A percentile compares a stretch with the other conserved stretches of the same genome.
Evolutionary conservation across 208 protist species (phyloP).

Genomic region (Leptomonas pyrrhocoris): DNA sequence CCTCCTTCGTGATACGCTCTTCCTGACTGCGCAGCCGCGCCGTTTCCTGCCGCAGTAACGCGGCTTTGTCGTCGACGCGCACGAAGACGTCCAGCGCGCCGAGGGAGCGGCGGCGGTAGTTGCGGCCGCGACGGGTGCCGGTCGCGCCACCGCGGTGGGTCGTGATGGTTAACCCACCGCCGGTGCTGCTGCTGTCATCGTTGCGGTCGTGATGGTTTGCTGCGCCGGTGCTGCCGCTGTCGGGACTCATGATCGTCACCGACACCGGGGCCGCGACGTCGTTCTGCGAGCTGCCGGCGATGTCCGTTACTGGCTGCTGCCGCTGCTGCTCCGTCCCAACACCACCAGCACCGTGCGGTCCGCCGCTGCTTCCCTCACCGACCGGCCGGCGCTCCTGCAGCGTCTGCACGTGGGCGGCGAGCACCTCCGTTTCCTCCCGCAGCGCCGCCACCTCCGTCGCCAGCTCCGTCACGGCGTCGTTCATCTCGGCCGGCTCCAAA

Average conservation of each 20-base stretch:
- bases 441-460: slow-evolving; percentile 70
- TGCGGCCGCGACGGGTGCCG: slow-evolving; percentile 44
- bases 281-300: slow-evolving; percentile 2
- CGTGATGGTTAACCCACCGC: neutral
- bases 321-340: too few species aligned
- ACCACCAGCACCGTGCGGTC: neutral
- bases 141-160: neutral
- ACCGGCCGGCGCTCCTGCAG: slow-evolving; percentile 29
- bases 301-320: too few species aligned
- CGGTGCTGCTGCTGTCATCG: slow-evolving; percentile 1
- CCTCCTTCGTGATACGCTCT: slow-evolving; percentile 48
- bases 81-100: slow-evolving; percentile 53
- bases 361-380: neutral
- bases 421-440: slow-evolving; percentile 60
- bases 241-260: neutral
- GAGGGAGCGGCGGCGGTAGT: slow-evolving; percentile 56
- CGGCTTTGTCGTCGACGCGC: slow-evolving; percentile 72
- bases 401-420: slow-evolving; percentile 46
- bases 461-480: slow-evolving; percentile 60
- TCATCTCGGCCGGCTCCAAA: slow-evolving; percentile 46
- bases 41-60: slow-evolving; percentile 60
- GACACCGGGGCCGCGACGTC: neutral
- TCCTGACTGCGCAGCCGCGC: slow-evolving; percentile 54
- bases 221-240: slow-evolving; percentile 1
- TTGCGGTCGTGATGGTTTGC: too few species aligned